Percentiles rank a stretch among this genome's conserved stretches.
phyloP scores from a whole-genome alignment of 148 eudicot species.

The Chenopodium album region DNA sequence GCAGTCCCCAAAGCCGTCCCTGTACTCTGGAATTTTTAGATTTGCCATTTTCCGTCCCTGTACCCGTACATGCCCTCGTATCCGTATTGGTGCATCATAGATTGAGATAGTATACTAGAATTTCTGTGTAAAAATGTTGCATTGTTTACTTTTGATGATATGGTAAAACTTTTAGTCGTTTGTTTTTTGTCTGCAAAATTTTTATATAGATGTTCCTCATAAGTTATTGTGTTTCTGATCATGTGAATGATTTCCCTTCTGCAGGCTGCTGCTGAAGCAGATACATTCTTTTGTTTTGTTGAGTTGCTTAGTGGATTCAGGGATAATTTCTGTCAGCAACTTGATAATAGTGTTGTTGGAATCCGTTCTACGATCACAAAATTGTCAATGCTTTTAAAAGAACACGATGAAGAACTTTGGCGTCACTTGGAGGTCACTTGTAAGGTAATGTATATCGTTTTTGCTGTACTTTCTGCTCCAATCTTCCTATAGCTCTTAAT shows the following conservation, averaged over 20 bases:
- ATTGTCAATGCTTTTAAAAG: slow-evolving; percentile 74
- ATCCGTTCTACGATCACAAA: slow-evolving; percentile 90
- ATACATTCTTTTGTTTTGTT: slow-evolving; percentile 95
- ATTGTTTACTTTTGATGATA: neutral
- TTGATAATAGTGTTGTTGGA: slow-evolving; percentile 95
- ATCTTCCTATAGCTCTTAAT: neutral
- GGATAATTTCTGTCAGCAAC: slow-evolving; percentile 92
- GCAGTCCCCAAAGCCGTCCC: too few relatives aligned
- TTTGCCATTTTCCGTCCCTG: too few relatives aligned
- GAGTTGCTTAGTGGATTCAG: slow-evolving; percentile 91
- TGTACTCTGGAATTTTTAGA: too few relatives aligned
- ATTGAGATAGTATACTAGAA: neutral
- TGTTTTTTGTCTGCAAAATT: neutral
- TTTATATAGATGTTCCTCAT: neutral
- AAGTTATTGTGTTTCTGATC: neutral
- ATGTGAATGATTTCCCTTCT: slow-evolving; percentile 16
- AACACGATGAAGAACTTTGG: slow-evolving; percentile 99
- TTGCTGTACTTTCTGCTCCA: neutral
- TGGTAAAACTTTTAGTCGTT: neutral
- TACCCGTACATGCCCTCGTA: too few relatives aligned
- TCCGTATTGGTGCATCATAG: too few relatives aligned
- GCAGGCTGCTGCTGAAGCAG: slow-evolving; percentile 92
- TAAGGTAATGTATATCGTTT: slow-evolving; percentile 50
- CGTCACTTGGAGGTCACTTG: slow-evolving; percentile 97
- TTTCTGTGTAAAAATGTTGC: neutral